Evolutionary conservation across 2,329 filamentous ascomycete genomes (phyloP), one percentile per base, ranked within the genome.

Genomic region (Aspergillus udagawae): DNA sequence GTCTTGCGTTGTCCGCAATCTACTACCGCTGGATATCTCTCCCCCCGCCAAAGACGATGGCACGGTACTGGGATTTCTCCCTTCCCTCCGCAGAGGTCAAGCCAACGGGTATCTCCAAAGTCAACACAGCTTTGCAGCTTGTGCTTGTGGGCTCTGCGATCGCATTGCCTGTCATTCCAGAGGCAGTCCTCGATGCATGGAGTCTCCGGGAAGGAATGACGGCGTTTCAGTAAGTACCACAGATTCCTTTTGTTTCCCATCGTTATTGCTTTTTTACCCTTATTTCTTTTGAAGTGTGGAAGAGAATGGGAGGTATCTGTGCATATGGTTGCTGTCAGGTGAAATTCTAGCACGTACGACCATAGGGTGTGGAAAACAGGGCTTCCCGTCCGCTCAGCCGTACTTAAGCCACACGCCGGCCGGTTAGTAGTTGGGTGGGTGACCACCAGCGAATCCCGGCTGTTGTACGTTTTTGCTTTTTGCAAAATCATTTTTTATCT

Each of bases 21-120:
- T 97, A 97, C 79, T 97, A 94, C 75, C 88, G 94, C 62, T 97
- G 91, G 84, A 95, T 97, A 63, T 95, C 91, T 2, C 82, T 99
- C 5, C 94, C 94, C 0, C 87, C 90, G 0, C 94, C 94, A 1
- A 97, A 97, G 77, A 97, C 94, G 0, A 90, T 97, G 75, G 77
- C 83, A 20, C 82, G 94, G 20, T 99, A 97, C 76, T 99, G 94
- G 94, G 94, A 99, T 75, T 97, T 99, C 71, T 93, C 90, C 3
- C 82, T 99, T 14, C 94, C 78, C 10, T 77, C 75, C 9, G 77
- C 76, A 3, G 75, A 78, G 60, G 76, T 79, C 8, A 76, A 73
- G 60, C 75, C 75, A 1, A 78, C 77, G 1, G 68, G 69, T 35
- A 75, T 80, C 41, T 78, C 75, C 3, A 79, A 80, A 79, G 87